Percentiles rank a stretch among this genome's conserved stretches.
Evolutionary conservation across 345 rosid genomes (phyloP).

Genomic region (Laguncularia racemosa): DNA sequence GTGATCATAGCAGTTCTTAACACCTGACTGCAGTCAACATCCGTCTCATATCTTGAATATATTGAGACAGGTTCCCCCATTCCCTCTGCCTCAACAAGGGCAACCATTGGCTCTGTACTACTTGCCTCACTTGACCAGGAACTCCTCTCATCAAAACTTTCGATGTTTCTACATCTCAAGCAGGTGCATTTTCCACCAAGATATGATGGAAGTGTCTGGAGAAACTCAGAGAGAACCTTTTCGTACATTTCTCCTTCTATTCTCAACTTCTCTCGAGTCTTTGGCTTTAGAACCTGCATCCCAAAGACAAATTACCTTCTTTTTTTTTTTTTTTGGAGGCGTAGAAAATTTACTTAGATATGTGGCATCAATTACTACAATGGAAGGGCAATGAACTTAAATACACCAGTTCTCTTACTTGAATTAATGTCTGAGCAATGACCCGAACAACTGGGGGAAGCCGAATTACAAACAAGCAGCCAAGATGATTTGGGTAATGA

Average conservation of each 20-base stretch:
- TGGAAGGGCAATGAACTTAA: background rate
- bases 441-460: constrained; percentile 88
- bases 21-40: constrained; percentile 38
- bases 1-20: constrained; percentile 53
- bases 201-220: constrained; percentile 67
- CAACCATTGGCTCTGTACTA: constrained; percentile 12
- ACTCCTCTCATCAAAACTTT: constrained; percentile 8
- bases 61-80: constrained; percentile 10
- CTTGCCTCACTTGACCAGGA: constrained; percentile 15
- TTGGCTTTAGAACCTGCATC: constrained; percentile 65
- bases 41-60: constrained; percentile 13
- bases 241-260: constrained; percentile 63
- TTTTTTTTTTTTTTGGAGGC: background rate
- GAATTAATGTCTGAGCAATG: constrained; percentile 76
- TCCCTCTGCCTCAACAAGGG: constrained; percentile 23
- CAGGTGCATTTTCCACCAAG: constrained; percentile 83
- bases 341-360: background rate
- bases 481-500: constrained; percentile 83
- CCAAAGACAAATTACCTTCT: constrained; percentile 9
- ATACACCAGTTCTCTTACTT: constrained; percentile 36
- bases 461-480: constrained; percentile 70
- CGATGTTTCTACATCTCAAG: constrained; percentile 41
- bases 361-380: background rate
- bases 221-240: constrained; percentile 47
- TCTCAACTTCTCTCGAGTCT: constrained; percentile 74